Conservation (phyloP, 2,329 filamentous ascomycete species). For the Colletotrichum euphorbiae region DNA sequence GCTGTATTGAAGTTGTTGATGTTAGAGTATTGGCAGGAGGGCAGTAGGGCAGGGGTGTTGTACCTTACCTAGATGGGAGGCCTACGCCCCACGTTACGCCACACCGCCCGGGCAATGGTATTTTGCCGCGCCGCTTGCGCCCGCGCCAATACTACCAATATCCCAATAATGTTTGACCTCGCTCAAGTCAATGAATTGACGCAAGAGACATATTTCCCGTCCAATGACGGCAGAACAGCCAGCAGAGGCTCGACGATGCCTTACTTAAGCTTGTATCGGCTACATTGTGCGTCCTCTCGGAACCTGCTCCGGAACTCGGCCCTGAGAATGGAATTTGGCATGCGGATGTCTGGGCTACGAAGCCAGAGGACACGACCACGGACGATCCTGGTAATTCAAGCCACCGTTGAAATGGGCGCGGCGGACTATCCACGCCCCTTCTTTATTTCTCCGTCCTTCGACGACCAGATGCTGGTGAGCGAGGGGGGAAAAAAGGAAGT, state of each 20-base stretch:
- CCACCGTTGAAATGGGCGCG: not conserved
- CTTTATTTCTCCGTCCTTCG: not conserved
- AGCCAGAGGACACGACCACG: not conserved
- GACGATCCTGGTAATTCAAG: not conserved
- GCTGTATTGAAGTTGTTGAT: no score
- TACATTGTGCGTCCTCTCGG: conserved; percentile 8
- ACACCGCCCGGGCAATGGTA: no score
- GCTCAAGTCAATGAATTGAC: not conserved
- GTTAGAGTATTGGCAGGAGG: no score
- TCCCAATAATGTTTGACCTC: not conserved
- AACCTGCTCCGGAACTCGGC: conserved; percentile 11
- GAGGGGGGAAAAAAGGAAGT: not conserved
- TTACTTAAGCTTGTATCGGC: conserved; percentile 13
- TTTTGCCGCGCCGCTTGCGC: no score
- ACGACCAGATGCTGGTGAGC: not conserved
- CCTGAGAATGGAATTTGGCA: not conserved
- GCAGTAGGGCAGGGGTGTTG: no score
- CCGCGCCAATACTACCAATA: no score
- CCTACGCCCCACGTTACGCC: no score
- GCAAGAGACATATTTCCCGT: not conserved
- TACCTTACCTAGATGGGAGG: no score
- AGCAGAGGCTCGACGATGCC: conserved; percentile 9
- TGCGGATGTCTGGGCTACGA: not conserved
- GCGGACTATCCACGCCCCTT: not conserved
- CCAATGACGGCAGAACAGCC: not conserved